These are phyloP conservation scores for Corymbia maculata DNA, from an alignment of 345 rosid species.

Conservation along the genomic window DNA sequence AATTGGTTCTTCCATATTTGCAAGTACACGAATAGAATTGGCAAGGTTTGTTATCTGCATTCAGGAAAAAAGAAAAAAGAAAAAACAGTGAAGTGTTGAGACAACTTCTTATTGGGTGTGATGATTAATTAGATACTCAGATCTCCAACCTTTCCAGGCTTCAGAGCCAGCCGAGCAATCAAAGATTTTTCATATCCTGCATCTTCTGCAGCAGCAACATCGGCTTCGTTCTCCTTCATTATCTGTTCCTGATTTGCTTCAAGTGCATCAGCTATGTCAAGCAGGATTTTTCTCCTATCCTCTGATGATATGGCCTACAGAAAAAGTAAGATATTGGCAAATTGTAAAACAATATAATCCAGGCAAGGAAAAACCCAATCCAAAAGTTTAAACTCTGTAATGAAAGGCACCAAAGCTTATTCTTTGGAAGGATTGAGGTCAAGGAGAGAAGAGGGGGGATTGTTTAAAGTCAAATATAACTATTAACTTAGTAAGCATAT, in stretches of 20 bases:
- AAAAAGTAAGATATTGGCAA: slow-evolving; percentile 3
- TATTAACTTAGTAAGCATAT: neutral
- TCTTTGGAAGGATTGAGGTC: neutral
- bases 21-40: slow-evolving; percentile 69
- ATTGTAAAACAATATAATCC: neutral
- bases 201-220: slow-evolving; percentile 64
- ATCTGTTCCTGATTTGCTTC: slow-evolving; percentile 70
- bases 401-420: neutral
- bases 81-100: neutral
- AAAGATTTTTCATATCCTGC: slow-evolving; percentile 74
- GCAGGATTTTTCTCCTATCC: slow-evolving; percentile 67
- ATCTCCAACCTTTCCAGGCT: slow-evolving; percentile 67
- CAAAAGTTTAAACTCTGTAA: neutral
- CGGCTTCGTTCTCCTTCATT: slow-evolving; percentile 65
- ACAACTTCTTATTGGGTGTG: neutral
- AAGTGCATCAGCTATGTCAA: slow-evolving; percentile 73
- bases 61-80: neutral
- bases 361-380: neutral
- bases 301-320: slow-evolving; percentile 55
- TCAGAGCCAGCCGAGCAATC: slow-evolving; percentile 72
- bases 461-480: too few species aligned
- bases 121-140: neutral
- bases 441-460: too few species aligned
- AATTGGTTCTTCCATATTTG: slow-evolving; percentile 93
- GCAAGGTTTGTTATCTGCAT: slow-evolving; percentile 75